Evolutionary conservation across 2,329 filamentous ascomycete species (phyloP), one percentile per base, ranked within the genome.

Genomic region (Neospermospora avenae): DNA sequence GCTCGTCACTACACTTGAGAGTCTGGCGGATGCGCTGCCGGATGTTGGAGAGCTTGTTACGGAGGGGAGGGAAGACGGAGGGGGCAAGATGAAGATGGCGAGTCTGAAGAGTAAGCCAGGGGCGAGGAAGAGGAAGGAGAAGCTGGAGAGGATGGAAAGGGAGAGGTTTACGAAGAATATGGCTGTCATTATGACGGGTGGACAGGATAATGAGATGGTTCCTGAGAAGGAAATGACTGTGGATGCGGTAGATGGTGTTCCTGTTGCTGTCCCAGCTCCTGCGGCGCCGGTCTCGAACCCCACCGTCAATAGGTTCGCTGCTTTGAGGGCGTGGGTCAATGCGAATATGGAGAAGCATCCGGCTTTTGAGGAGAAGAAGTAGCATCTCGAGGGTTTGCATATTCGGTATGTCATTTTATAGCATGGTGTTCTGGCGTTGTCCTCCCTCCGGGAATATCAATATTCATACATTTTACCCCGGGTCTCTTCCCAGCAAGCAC

Each of bases 321-420:
- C 91, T 16, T 73, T 98, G 74, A 84, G 93, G 68, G 86, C 81
- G 10, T 96, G 93, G 71, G 96, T 97, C 55, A 88, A 90, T 1
- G 82, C 87, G 44, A 97, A 91, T 0, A 91, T 96, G 86, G 91
- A 96, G 76, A 89, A 91, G 74, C 93, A 93, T 68, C 85, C 88
- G 14, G 90, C 88, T 3, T 96, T 96, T 64, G 65, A 68, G 61
- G 61, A 63, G 42, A 63, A 62, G 34, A 58, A 59, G 45, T 58
- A 44, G 25, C 28, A 25, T 14, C 3, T 4, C 24, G 6, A 34
- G 13, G 16, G 5, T 10, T n/a, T 35, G 11, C 10, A 44, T 44
- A 34, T 22, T 31, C 11, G 58, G 46, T 56, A 37, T 41, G 57
- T 48, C 11, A 5, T 55, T 55, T 58, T 45, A 46, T 39, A 48